These are phyloP conservation scores for Aegilops longissima DNA, from an alignment of 176 grass and related monocot species.

Conservation along the genomic window DNA sequence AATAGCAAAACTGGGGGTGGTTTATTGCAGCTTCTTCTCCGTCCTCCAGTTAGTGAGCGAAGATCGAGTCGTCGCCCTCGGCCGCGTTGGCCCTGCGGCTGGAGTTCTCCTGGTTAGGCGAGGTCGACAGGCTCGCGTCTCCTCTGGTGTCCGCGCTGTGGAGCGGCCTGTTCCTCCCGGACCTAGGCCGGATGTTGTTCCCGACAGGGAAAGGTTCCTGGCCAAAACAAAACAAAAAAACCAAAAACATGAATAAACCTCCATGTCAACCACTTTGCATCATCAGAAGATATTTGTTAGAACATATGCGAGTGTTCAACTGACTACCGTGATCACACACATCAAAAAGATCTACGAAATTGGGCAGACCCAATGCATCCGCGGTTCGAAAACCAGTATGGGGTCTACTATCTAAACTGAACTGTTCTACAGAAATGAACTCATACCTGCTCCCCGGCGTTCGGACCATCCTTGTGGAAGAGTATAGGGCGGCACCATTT, in stretches of 20 bases:
- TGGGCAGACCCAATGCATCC: not conserved
- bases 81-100: not conserved
- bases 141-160: constrained; percentile 35
- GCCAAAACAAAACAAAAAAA: not conserved
- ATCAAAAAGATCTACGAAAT: not conserved
- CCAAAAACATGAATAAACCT: not conserved
- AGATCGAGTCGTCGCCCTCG: constrained; percentile 8
- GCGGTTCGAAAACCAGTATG: not conserved
- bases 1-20: constrained; percentile 32
- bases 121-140: constrained; percentile 29
- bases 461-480: constrained; percentile 89
- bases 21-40: constrained; percentile 34
- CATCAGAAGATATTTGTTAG: not conserved
- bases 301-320: not conserved
- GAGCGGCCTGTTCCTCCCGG: constrained; percentile 45
- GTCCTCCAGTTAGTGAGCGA: constrained; percentile 25
- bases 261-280: not conserved
- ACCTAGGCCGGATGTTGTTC: constrained; percentile 45
- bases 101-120: constrained; percentile 29
- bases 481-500: constrained; percentile 89
- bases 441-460: constrained; percentile 79
- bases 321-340: not conserved
- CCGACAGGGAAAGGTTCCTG: constrained; percentile 83
- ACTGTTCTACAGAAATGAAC: not conserved
- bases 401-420: not conserved